Evolutionary conservation across 345 rosid genomes (phyloP), one percentile per base, ranked within the genome.

Genomic region (Luvunga scandens): DNA sequence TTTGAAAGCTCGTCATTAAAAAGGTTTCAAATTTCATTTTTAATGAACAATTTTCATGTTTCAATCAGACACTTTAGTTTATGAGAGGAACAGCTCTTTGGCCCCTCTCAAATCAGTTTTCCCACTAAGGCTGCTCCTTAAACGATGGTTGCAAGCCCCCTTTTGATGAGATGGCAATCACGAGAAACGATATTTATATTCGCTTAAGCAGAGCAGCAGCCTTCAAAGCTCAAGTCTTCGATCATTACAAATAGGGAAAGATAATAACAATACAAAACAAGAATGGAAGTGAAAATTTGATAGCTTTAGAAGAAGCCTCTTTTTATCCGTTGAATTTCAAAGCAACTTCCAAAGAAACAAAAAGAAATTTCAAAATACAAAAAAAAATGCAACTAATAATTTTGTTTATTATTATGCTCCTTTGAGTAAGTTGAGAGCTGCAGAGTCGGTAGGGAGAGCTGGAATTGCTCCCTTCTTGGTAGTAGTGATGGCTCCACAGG

Each of bases 391-490:
- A 71, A 66, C 61, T 9, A 33, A 22, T 34, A 62, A 80, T 36
- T n/a, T 38, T 62, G 55, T 13, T 0, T 2, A 25, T 25, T 34
- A 1, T 69, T 73, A 65, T 21, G 76, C 61, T 45, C 83, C 85
- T 0, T 86, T 83, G 19, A 92, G 65, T 61, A 92, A 83, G 71
- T 22, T 30, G 76, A 87, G 95, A 73, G 73, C 98, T 2, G 89
- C 98, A 2, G 90, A 39, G 81, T 84, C 86, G 0, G 85, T 77
- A 0, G 99, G 99, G 33, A 96, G 97, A 72, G 99, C 98, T 13
- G 98, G 98, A 61, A 96, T 96, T 21, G 99, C 99, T 71, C 99
- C 99, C 81, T 96, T 96, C 81, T 96, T 91, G 80, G 97, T 92
- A 4, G 99, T 96, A 16, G 99, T 96, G 75, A 96, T 92, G 79